These are phyloP conservation scores for Phytophthora chlamydospora DNA, from an alignment of 352 stramenopile genomes.

Conservation along the genomic window DNA sequence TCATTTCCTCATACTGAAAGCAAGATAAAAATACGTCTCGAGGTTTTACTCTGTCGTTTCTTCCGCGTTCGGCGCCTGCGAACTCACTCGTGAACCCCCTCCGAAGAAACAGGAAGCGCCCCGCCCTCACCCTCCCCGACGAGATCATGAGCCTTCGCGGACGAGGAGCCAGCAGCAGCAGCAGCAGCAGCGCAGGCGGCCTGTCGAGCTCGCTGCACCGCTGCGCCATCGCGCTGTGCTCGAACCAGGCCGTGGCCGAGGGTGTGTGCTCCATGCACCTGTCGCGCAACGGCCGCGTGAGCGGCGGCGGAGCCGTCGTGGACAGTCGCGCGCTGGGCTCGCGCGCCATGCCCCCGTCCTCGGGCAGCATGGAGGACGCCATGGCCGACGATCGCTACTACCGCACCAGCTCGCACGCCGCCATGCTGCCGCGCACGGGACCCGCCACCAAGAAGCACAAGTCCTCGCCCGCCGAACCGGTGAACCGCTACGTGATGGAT, in stretches of 20 bases:
- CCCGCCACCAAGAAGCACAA: constrained; percentile 69
- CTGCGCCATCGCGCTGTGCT: constrained; percentile 80
- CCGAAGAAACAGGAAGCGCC: constrained; percentile 15
- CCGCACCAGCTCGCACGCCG: constrained; percentile 50
- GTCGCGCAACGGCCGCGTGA: constrained; percentile 44
- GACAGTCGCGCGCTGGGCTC: constrained; percentile 22
- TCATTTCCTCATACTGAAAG: neutral
- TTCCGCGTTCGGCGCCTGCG: constrained; percentile 5
- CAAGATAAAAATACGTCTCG: constrained; percentile 4
- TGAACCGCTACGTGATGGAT: constrained; percentile 49
- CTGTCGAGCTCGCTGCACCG: constrained; percentile 70
- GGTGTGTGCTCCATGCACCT: constrained; percentile 82
- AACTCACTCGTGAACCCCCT: constrained; percentile 19
- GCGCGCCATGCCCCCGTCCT: constrained; percentile 19
- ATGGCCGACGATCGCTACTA: constrained; percentile 64
- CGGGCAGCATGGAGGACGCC: constrained; percentile 25
- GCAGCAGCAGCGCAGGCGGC: constrained; percentile 18
- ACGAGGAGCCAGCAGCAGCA: constrained; percentile 20
- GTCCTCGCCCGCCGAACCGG: constrained; percentile 54
- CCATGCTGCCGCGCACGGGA: constrained; percentile 57
- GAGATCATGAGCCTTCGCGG: constrained; percentile 31
- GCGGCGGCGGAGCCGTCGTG: constrained; percentile 24
- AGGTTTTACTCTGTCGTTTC: constrained; percentile 28
- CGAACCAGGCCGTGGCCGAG: constrained; percentile 75
- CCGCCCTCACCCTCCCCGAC: neutral